Evolutionary conservation across 2,329 filamentous ascomycete genomes (phyloP), one percentile per base, ranked within the genome.

Genomic region (Talaromyces islandicus): DNA sequence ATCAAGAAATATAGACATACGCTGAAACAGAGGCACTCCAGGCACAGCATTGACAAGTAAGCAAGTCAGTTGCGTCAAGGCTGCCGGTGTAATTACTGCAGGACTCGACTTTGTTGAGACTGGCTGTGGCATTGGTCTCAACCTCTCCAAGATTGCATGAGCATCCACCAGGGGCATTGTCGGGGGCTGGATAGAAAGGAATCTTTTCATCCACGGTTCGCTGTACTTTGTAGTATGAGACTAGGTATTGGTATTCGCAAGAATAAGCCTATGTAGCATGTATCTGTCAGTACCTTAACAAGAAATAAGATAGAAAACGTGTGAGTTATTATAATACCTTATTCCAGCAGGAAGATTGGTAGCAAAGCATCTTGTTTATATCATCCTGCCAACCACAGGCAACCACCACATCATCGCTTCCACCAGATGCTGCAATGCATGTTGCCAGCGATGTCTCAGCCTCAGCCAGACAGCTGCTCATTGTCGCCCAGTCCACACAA

Each of bases 171-270:
- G 68, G 65, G 0, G 70, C 74, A 52, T 71, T 64, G 24, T 70
- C 65, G 1, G 73, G 74, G 0, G 69, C 64, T 3, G 74, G 74
- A 60, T 73, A 76, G 65, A 75, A 77, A n/a, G 74, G 74, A 21
- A 76, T 70, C 12, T 70, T 68, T 43, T 71, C 71, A 24, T 62
- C 60, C 19, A 66, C 67, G 25, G 70, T 67, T 60, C 73, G 75
- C 21, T 69, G 57, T 25, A 64, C 57, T 55, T 75, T 67, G 60
- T 75, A 76, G 57, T 71, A 64, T 29, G 73, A 63, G 19, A 74
- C 67, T 64, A 74, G 75, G 41, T 71, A 65, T 62, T 76, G 73
- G 59, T 76, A 76, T 64, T 75, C 71, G 64, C 73, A 76, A 43
- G 73, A 73, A 63, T 71, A 76, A 54, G 75, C 73, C 69, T 71